Percentiles rank a stretch among this genome's conserved stretches.
Conservation (phyloP, 1,284 basidiomycete species). For the Fistulinella cinereoalba region DNA sequence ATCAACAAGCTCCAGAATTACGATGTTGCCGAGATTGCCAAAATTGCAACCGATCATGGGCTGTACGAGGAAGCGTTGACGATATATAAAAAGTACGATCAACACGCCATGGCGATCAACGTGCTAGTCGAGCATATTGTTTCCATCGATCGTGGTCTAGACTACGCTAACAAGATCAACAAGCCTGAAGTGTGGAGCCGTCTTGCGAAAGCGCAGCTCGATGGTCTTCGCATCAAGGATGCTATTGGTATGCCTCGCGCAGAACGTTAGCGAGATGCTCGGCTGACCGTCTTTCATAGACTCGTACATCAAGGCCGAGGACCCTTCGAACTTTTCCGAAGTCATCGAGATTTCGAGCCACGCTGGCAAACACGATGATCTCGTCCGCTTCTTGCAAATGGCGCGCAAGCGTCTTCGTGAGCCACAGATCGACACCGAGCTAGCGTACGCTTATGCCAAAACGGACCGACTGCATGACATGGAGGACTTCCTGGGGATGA, state of each 20-base stretch:
- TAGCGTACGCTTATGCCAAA: slow-evolving; percentile 96
- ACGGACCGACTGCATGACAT: slow-evolving; percentile 97
- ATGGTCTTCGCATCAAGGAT: slow-evolving; percentile 97
- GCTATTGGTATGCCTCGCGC: slow-evolving; percentile 69
- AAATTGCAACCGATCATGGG: slow-evolving; percentile 95
- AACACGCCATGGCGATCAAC: slow-evolving; percentile 94
- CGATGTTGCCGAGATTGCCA: slow-evolving; percentile 92
- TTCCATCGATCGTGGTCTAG: slow-evolving; percentile 93
- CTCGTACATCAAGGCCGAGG: slow-evolving; percentile 98
- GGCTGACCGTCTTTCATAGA: slow-evolving; percentile 46
- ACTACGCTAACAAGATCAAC: slow-evolving; percentile 97
- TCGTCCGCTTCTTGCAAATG: slow-evolving; percentile 98
- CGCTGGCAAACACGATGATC: slow-evolving; percentile 97
- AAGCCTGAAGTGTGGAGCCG: slow-evolving; percentile 96
- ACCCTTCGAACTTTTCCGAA: slow-evolving; percentile 93
- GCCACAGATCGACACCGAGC: slow-evolving; percentile 96
- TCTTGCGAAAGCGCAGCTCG: slow-evolving; percentile 98
- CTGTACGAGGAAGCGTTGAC: slow-evolving; percentile 96
- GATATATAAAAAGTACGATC: slow-evolving; percentile 94
- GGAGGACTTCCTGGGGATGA: slow-evolving; percentile 99
- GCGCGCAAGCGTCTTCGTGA: slow-evolving; percentile 97
- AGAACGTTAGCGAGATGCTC: neutral
- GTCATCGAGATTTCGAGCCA: slow-evolving; percentile 96
- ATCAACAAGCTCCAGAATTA: slow-evolving; percentile 98
- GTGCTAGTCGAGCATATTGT: slow-evolving; percentile 98